These are phyloP conservation scores for Penicillium cataractarum DNA, from an alignment of 495 filamentous ascomycete species.

Conservation along the genomic window DNA sequence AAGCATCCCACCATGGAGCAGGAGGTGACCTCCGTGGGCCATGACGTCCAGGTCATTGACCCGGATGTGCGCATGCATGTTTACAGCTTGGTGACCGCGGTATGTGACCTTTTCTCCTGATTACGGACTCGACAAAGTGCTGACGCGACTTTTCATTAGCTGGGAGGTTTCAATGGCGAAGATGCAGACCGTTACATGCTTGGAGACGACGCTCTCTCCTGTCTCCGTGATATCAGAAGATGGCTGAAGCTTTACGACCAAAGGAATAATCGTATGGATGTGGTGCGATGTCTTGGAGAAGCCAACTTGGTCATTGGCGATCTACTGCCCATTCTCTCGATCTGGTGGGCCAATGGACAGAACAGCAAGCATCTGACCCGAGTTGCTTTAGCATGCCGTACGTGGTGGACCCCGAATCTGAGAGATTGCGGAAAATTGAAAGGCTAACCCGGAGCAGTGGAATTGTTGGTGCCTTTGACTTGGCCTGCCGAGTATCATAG, in stretches of 20 bases:
- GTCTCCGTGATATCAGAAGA: conserved; percentile 87
- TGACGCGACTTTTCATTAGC: conserved; percentile 50
- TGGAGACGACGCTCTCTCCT: conserved; percentile 90
- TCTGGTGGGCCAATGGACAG: conserved; percentile 68
- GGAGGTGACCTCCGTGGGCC: conserved; percentile 40
- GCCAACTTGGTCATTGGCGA: conserved; percentile 91
- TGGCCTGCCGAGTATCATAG: conserved; percentile 87
- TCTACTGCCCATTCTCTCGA: conserved; percentile 82
- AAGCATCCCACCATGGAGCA: conserved; percentile 45
- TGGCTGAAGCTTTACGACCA: conserved; percentile 96
- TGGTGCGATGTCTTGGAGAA: conserved; percentile 89
- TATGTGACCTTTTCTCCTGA: conserved; percentile 51
- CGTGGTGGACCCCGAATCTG: not conserved
- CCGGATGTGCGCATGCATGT: conserved; percentile 90
- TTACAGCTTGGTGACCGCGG: conserved; percentile 87
- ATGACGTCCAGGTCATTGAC: conserved; percentile 63
- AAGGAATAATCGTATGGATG: conserved; percentile 91
- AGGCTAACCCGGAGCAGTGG: conserved; percentile 53
- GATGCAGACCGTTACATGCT: conserved; percentile 83
- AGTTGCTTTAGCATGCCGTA: conserved; percentile 79
- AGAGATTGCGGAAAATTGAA: not conserved
- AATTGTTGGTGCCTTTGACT: conserved; percentile 90
- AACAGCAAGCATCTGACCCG: conserved; percentile 75
- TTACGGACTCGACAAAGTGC: conserved; percentile 3
- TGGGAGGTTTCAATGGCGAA: conserved; percentile 83